phyloP scores from a whole-genome alignment of 768 basidiomycete species.

The Tricholoma bakamatsutake region DNA sequence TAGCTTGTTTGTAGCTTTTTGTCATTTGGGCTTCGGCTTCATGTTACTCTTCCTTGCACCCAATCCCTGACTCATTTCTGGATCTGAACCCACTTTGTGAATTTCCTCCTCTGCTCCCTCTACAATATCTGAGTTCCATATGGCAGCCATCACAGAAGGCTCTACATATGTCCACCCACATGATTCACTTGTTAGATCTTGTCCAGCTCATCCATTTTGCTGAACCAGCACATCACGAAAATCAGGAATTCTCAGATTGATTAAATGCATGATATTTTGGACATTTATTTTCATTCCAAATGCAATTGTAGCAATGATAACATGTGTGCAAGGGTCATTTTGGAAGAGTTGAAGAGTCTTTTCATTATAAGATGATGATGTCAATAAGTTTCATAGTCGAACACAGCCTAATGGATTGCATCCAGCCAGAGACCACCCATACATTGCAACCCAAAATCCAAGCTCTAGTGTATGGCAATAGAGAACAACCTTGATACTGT shows the following conservation, averaged over 20 bases:
- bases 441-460: not conserved
- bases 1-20: not conserved
- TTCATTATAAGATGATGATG: slow-evolving; percentile 4
- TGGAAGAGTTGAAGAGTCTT: not conserved
- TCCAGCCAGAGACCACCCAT: slow-evolving; percentile 4
- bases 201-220: slow-evolving; percentile 7
- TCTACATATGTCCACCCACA: slow-evolving; percentile 7
- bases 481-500: not conserved
- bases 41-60: not conserved
- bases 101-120: not conserved
- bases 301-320: slow-evolving; percentile 5
- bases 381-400: slow-evolving; percentile 4
- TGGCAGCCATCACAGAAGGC: not conserved
- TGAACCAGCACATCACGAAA: slow-evolving; percentile 3
- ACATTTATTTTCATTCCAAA: slow-evolving; percentile 8
- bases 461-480: slow-evolving; percentile 3
- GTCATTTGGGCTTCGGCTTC: not conserved
- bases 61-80: too few species aligned
- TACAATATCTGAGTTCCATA: too few species aligned
- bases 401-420: not conserved
- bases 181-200: slow-evolving; percentile 1
- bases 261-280: slow-evolving; percentile 1
- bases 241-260: slow-evolving; percentile 6
- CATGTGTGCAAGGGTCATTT: not conserved
- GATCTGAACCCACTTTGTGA: not conserved